Evolutionary conservation across 805 yeast species (phyloP).

Genomic region (Metschnikowia dekortorum): DNA sequence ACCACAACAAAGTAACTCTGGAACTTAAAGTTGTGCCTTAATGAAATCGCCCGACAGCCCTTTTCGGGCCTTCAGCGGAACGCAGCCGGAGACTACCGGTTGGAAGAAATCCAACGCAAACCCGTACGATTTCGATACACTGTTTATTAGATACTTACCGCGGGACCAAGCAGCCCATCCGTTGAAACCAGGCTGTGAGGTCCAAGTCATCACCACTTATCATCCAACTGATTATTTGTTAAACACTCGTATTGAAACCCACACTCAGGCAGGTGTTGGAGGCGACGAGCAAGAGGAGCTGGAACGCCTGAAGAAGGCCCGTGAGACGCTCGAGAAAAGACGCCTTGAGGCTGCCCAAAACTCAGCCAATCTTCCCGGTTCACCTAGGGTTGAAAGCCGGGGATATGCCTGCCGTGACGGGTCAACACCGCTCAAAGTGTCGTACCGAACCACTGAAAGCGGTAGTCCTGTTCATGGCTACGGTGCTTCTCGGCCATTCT

Average conservation of each 20-base stretch:
- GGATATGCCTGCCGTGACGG: neutral
- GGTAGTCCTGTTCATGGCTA: neutral
- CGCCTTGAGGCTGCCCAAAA: neutral
- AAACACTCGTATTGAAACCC: neutral
- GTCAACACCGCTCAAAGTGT: neutral
- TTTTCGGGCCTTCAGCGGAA: neutral
- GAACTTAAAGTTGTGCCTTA: neutral
- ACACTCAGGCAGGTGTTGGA: neutral
- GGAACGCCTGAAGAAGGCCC: neutral
- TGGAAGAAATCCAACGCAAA: neutral
- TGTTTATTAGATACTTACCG: neutral
- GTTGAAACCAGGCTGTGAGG: no score
- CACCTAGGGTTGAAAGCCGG: neutral
- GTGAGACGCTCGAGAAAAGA: neutral
- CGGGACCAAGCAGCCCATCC: no score
- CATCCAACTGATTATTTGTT: neutral
- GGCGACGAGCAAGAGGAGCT: neutral
- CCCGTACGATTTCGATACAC: neutral
- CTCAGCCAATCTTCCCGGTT: neutral
- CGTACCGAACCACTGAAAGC: neutral
- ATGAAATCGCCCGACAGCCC: neutral
- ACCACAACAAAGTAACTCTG: neutral
- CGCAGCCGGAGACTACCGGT: neutral
- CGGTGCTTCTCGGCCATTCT: neutral
- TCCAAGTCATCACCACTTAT: no score